Evolutionary conservation across 2,329 filamentous ascomycete genomes (phyloP).

Genomic region (Monosporascus sp.): DNA sequence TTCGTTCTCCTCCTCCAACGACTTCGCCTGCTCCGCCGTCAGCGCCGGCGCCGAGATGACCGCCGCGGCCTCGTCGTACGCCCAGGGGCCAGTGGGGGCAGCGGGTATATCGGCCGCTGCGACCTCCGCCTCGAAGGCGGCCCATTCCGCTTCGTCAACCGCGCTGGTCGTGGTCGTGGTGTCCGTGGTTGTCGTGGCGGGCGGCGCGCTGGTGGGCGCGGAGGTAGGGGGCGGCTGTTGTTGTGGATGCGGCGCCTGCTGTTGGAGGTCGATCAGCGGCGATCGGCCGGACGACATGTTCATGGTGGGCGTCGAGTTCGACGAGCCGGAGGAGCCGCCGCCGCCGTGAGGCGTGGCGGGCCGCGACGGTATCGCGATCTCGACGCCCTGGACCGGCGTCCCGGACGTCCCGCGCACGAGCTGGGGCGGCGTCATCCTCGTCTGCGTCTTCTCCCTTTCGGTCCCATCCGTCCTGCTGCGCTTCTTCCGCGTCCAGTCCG

Average conservation of each 20-base stretch:
- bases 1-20: conserved; percentile 44
- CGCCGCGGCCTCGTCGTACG: conserved; percentile 43
- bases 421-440: conserved; percentile 30
- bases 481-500: conserved; percentile 34
- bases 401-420: conserved; percentile 42
- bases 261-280: conserved; percentile 26
- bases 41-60: conserved; percentile 69
- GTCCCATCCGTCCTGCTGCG: conserved; percentile 36
- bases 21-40: conserved; percentile 55
- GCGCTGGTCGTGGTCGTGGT: conserved; percentile 11
- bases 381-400: conserved; percentile 49
- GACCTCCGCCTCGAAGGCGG: conserved; percentile 80
- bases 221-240: conserved; percentile 11
- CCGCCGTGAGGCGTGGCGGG: conserved; percentile 52
- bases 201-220: conserved; percentile 1
- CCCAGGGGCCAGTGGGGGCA: conserved; percentile 6
- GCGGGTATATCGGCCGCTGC: conserved; percentile 34
- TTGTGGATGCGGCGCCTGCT: conserved; percentile 6
- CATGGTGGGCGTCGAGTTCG: conserved; percentile 38
- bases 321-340: conserved; percentile 35
- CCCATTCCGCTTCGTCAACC: conserved; percentile 74
- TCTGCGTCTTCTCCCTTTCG: conserved; percentile 22
- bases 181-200: neutral
- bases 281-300: conserved; percentile 31
- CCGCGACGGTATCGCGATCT: conserved; percentile 58